Base-by-base conservation (phyloP, 768 basidiomycete species). In the Suillus sp. region DNA sequence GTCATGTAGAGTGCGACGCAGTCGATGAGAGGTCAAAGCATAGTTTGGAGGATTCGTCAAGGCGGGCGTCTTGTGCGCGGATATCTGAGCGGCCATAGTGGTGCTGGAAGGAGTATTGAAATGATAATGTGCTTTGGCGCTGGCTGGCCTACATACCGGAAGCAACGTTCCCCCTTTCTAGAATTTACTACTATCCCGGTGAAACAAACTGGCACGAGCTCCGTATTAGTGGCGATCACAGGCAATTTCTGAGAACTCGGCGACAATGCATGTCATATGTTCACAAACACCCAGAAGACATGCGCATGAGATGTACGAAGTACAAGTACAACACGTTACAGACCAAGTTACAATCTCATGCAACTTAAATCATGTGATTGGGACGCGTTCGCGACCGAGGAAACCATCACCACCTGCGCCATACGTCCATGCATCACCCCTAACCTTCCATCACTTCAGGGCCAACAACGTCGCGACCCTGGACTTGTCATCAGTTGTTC, bases 41-140 rank as follows among this genome's bases (percentile, higher is more conserved):
- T 92, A 93, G 68, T 85, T 80, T 47, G 83, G 82, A 2, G 89
- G 89, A 66, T 86, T 80, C n/a, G 84, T 87, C 74, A 91, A 91
- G 37, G 60, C 50, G 47, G 61, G 63, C 1, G 68, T 68, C 63
- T 32, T 69, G 65, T 71, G 72, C 51, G 60, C 37, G 47, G 47
- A 68, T 30, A 59, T 59, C 59, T 67, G 66, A 13, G 64, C 30
- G 60, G 76, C 64, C 74, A 75, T 76, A 66, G 59, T 68, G 62
- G 65, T 68, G 34, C 45, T 63, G 42, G 60, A 61, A 64, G 53
- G 65, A 38, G 14, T 9, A 16, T 57, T 42, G 58, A 60, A 53
- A 66, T 53, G 45, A 48, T 48, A 35, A 60, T 48, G 55, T 68
- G 59, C n/a, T 62, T 45, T 64, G 34, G 60, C 18, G 20, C 53